Percentiles rank a stretch among this genome's conserved stretches.
These are phyloP conservation scores for Alternaria ventricosa DNA, from an alignment of 2,329 filamentous ascomycete genomes.

Conservation along the genomic window DNA sequence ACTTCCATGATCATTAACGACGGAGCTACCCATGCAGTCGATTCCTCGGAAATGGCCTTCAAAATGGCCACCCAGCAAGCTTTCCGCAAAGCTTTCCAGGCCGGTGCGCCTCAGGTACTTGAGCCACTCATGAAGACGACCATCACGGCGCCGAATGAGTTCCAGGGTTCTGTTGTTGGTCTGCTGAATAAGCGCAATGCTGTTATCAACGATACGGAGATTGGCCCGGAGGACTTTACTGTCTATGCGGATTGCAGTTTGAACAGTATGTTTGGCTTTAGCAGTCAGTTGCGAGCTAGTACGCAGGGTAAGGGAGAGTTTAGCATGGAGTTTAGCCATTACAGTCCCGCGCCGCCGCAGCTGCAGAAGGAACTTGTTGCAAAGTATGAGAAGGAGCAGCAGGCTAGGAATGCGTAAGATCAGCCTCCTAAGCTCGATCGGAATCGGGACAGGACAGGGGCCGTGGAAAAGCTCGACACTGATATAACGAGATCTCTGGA, in stretches of 20 bases:
- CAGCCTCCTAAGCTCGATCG: slow-evolving; percentile 22
- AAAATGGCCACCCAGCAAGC: slow-evolving; percentile 93
- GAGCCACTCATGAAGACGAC: slow-evolving; percentile 99
- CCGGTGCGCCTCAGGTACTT: slow-evolving; percentile 81
- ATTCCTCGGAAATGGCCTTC: slow-evolving; percentile 97
- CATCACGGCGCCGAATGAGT: slow-evolving; percentile 94
- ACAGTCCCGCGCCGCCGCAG: slow-evolving; percentile 83
- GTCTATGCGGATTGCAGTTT: slow-evolving; percentile 89
- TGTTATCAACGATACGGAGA: slow-evolving; percentile 93
- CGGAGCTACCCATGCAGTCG: slow-evolving; percentile 94
- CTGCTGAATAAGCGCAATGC: slow-evolving; percentile 96
- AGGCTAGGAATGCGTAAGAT: slow-evolving; percentile 67
- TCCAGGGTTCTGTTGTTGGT: slow-evolving; percentile 94
- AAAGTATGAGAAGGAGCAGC: slow-evolving; percentile 71
- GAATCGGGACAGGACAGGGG: not conserved
- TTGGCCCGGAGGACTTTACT: slow-evolving; percentile 91
- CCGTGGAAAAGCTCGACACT: not conserved
- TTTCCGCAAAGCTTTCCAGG: slow-evolving; percentile 90
- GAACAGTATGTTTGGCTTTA: slow-evolving; percentile 98
- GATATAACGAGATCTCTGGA: not conserved
- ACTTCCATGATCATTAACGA: slow-evolving; percentile 92
- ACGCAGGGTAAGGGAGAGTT: slow-evolving; percentile 99
- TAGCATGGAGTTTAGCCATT: slow-evolving; percentile 98
- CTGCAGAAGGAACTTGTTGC: slow-evolving; percentile 80
- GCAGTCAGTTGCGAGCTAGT: slow-evolving; percentile 84